Conservation (phyloP, 1,284 basidiomycete genomes). For the Agaricales sp. region DNA sequence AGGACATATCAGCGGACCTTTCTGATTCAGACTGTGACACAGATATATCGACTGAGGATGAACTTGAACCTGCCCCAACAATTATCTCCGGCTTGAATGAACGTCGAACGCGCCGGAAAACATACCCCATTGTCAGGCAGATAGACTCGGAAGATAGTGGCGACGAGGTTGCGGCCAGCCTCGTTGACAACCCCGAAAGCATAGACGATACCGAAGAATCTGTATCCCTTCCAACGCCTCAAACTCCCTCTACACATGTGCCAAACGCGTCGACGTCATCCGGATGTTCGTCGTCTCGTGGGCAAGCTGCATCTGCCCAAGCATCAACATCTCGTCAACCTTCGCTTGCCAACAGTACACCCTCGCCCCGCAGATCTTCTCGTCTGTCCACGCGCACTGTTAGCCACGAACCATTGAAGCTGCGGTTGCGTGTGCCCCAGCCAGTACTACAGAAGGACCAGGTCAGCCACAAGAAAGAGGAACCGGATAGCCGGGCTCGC, state of each 20-base stretch:
- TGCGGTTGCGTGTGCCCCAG: too few relatives aligned
- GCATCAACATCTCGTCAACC: conserved; percentile 12
- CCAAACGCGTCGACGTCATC: conserved; percentile 14
- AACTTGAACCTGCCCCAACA: conserved; percentile 23
- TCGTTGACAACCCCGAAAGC: neutral
- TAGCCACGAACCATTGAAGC: neutral
- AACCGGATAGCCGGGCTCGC: conserved; percentile 19
- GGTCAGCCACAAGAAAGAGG: conserved; percentile 30
- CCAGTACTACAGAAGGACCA: conserved; percentile 10
- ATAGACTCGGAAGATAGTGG: conserved; percentile 46
- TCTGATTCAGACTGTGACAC: conserved; percentile 31
- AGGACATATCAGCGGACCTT: conserved; percentile 27
- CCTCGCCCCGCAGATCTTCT: neutral
- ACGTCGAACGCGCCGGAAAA: conserved; percentile 64
- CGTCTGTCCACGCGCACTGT: conserved; percentile 8
- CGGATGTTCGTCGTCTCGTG: conserved; percentile 23
- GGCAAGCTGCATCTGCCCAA: conserved; percentile 30
- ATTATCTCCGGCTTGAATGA: conserved; percentile 50
- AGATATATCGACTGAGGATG: conserved; percentile 21
- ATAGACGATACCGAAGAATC: neutral
- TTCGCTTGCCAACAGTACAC: conserved; percentile 4
- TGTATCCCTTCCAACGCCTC: conserved; percentile 18
- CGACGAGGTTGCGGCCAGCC: conserved; percentile 19
- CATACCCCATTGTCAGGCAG: conserved; percentile 54
- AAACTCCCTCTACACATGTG: conserved; percentile 20